Conservation (phyloP, 1,284 basidiomycete species). For the Ustilago xerochloae region DNA sequence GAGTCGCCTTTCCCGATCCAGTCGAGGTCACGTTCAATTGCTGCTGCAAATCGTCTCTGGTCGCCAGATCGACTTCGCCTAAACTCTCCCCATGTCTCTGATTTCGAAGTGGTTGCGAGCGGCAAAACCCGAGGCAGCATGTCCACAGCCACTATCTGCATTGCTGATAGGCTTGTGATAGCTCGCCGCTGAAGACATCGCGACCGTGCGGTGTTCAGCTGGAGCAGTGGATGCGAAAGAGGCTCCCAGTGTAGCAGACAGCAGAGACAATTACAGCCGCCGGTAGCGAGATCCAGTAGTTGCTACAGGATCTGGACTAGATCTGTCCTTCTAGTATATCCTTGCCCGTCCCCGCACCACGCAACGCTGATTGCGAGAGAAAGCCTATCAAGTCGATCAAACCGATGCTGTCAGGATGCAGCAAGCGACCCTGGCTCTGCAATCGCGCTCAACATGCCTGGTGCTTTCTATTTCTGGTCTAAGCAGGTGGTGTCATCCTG, state of each 20-base stretch:
- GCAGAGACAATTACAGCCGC: not conserved
- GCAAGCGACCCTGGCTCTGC: not conserved
- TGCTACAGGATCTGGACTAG: not conserved
- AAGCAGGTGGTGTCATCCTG: not conserved
- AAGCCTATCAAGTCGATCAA: conserved; percentile 7
- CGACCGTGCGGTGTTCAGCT: too few relatives aligned
- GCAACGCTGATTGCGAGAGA: too few relatives aligned
- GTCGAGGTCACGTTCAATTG: not conserved
- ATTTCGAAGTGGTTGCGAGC: not conserved
- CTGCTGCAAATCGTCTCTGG: conserved; percentile 1
- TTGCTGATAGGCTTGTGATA: too few relatives aligned
- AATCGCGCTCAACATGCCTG: not conserved
- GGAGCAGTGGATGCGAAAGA: too few relatives aligned
- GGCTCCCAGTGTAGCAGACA: too few relatives aligned
- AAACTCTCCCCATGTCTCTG: conserved; percentile 8
- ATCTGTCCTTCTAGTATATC: too few relatives aligned
- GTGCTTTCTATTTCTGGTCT: not conserved
- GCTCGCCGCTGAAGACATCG: too few relatives aligned
- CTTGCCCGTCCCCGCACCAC: too few relatives aligned
- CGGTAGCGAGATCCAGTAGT: not conserved
- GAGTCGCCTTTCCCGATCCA: not conserved
- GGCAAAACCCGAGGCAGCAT: too few relatives aligned
- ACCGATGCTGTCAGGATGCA: conserved; percentile 14
- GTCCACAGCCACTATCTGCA: not conserved
- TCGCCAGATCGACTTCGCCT: conserved; percentile 7